Base-by-base conservation (phyloP, 148 eudicot species). In the Spergularia marina region DNA sequence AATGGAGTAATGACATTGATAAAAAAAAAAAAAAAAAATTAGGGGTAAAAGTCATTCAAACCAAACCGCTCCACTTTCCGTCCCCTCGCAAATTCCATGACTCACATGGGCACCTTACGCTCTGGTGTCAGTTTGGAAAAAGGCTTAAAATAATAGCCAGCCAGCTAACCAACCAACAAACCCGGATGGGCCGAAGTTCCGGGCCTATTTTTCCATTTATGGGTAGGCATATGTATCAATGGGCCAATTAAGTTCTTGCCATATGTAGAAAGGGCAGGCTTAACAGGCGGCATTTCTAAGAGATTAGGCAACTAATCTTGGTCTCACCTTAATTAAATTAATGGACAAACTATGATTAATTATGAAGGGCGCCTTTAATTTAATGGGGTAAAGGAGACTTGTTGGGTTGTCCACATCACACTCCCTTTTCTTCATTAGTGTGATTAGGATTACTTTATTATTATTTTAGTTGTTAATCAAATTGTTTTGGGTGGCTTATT, bases 251-350 rank as follows among this genome's bases (percentile, higher is more conserved):
- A 13, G 10, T 21, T 7, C 52, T 63, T 75, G 23, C 72, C 21
- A 41, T 47, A 30, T 70, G 70, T 5, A 69, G 75, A 7, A 51
- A 52, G 51, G 25, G 0, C 16, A 25, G 55, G 47, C 21, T 18
- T 34, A 68, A 40, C 68, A 79, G 13, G 16, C 58, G 68, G 40
- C 68, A 59, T 59, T 61, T 70, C n/a, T n/a, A 47, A 10, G 14
- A 44, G 44, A 68, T 75, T 75, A 75, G 74, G 76, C 67, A 61
- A 75, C 82, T 75, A 80, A 75, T 75, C 82, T 69, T 75, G 41
- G 74, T 79, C 72, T 68, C 40, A 53, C 51, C 47, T 53, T 13
- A 53, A 41, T 79, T 67, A 67, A 14, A 68, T 20, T 73, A 74
- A 73, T 74, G n/a, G 73, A 21, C 20, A 68, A 74, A 65, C 30